Conservation (phyloP, 176 grass and related monocot genomes). For the Raddia guianensis region DNA sequence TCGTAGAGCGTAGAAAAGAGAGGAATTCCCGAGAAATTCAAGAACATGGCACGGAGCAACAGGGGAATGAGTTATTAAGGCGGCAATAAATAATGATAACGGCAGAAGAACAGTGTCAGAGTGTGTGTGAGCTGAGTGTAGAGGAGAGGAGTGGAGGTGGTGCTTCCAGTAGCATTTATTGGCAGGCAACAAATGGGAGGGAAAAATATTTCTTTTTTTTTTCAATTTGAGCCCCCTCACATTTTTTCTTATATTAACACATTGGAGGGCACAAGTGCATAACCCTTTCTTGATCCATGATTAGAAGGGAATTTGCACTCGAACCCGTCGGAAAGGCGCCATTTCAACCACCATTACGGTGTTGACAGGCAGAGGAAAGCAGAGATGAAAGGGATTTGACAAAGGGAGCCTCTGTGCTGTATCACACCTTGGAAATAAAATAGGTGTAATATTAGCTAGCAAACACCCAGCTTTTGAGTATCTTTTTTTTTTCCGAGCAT, state of each 20-base stretch:
- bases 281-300: not conserved
- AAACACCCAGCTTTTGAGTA: not conserved
- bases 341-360: conserved; percentile 36
- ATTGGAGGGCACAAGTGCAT: not conserved
- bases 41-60: conserved; percentile 33
- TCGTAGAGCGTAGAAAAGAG: not conserved
- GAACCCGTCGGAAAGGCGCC: conserved; percentile 22
- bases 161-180: conserved; percentile 8
- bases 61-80: conserved; percentile 48
- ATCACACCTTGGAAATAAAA: not conserved
- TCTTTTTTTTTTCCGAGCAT: not conserved
- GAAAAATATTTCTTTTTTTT: not conserved
- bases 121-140: not conserved
- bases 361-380: conserved; percentile 29
- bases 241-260: conserved; percentile 1
- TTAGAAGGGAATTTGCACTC: not conserved
- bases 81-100: conserved; percentile 31
- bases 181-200: not conserved
- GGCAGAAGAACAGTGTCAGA: conserved; percentile 14
- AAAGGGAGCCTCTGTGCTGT: not conserved
- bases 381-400: conserved; percentile 12
- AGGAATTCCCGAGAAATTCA: conserved; percentile 27
- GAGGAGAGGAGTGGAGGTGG: not conserved
- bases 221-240: not conserved
- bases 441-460: not conserved